phyloP scores from a whole-genome alignment of 2,329 filamentous ascomycete species.

The Fusarium sp. region DNA sequence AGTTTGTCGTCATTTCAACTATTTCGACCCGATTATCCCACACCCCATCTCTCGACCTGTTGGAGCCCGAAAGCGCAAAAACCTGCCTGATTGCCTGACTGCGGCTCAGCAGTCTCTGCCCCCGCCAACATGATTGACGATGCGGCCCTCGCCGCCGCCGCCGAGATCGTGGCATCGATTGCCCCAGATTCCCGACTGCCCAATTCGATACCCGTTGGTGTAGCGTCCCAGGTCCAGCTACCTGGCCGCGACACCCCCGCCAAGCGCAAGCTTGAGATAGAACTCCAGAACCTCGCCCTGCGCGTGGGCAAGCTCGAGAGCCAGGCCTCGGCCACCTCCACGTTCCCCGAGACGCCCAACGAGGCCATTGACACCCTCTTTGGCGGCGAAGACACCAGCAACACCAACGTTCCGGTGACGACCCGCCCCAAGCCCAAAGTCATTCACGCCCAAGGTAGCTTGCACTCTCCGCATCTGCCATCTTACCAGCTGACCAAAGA shows the following conservation, averaged over 20 bases:
- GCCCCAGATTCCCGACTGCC: constrained; percentile 57
- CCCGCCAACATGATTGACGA: constrained; percentile 62
- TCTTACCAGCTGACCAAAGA: constrained; percentile 76
- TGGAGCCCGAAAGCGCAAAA: constrained; percentile 7
- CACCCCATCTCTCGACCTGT: constrained; percentile 18
- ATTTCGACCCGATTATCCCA: neutral
- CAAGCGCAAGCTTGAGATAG: constrained; percentile 83
- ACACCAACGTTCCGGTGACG: constrained; percentile 52
- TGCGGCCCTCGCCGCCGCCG: constrained; percentile 64
- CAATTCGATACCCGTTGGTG: constrained; percentile 54
- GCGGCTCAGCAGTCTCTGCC: constrained; percentile 43
- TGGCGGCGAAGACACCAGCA: constrained; percentile 60
- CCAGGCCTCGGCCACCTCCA: constrained; percentile 72
- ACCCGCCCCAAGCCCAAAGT: constrained; percentile 58
- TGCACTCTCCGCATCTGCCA: constrained; percentile 51
- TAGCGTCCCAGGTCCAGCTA: constrained; percentile 70
- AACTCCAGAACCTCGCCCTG: constrained; percentile 81
- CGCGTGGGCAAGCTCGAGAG: constrained; percentile 87
- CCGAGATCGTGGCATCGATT: constrained; percentile 65
- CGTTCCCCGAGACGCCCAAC: constrained; percentile 84
- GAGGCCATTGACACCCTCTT: constrained; percentile 76
- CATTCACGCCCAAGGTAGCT: constrained; percentile 56
- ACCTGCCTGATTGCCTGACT: constrained; percentile 36
- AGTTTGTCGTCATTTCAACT: neutral
- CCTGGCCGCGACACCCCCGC: constrained; percentile 81